Evolutionary conservation across 2,329 filamentous ascomycete genomes (phyloP), one percentile per base, ranked within the genome.

Genomic region (Juglanconis juglandina): DNA sequence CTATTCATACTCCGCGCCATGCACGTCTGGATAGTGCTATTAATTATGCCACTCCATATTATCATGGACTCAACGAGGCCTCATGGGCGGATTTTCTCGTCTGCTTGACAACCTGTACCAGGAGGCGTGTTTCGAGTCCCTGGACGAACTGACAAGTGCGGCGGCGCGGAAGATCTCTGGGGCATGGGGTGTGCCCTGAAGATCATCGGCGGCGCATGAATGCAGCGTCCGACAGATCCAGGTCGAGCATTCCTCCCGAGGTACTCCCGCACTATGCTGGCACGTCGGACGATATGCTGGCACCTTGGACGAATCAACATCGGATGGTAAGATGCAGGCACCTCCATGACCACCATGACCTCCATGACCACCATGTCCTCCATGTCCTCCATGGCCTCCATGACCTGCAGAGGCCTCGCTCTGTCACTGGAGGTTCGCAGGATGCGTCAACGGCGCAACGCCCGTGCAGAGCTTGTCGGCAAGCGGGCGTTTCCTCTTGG

Each of bases 161-260:
- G 47, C 52, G 53, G 41, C 46, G 53, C 54, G 60, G 52, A 41
- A 50, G 33, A 44, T 32, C 47, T 44, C 60, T 32, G n/a, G 44
- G 57, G 60, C 56, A 59, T 62, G 60, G 57, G 60, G 46, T 41
- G 60, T 62, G 60, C 60, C 56, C 17, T 62, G 56, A 62, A 62
- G 60, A 62, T 62, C 60, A 56, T 39, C 44, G 48, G 34, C 57
- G 49, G 51, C 52, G 57, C 52, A 60, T 61, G 54, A 58, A 61
- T 33, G 47, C 53, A 47, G 11, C 9, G 34, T 48, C 49, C 51
- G 33, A 53, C 34, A 49, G 33, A 37, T 34, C 50, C 57, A 53
- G 34, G 42, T 54, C 7, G 33, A 35, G 11, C 6, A 33, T 14
- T 51, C 24, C 50, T 42, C 9, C 56, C 41, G 49, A 53, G 39